A percentile compares a stretch with the other conserved stretches of the same genome.
phyloP scores from a whole-genome alignment of 2,329 filamentous ascomycete genomes.

The Dactylella cylindrospora region DNA sequence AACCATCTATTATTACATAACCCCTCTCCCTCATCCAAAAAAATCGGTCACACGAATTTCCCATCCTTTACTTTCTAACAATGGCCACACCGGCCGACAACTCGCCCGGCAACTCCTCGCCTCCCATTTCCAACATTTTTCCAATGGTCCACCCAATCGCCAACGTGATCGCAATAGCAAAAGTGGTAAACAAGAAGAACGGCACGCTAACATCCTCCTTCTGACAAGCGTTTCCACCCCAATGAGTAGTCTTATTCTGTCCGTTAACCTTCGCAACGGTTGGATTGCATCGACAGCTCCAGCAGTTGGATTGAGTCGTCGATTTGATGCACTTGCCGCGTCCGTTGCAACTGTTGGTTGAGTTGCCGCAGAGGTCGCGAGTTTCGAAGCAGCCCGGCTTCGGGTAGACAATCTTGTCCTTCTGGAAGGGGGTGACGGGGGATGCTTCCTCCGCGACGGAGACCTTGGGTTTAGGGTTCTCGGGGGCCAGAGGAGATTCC shows the following conservation, averaged over 20 bases:
- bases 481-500: slow-evolving; percentile 20
- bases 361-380: slow-evolving; percentile 66
- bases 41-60: not conserved
- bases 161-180: slow-evolving; percentile 68
- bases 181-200: slow-evolving; percentile 82
- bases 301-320: slow-evolving; percentile 64
- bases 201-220: slow-evolving; percentile 87
- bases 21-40: not conserved
- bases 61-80: slow-evolving; percentile 56
- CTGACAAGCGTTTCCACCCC: slow-evolving; percentile 83
- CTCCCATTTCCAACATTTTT: slow-evolving; percentile 73
- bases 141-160: slow-evolving; percentile 68
- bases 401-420: slow-evolving; percentile 51
- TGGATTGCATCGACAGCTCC: slow-evolving; percentile 71
- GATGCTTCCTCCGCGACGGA: slow-evolving; percentile 50
- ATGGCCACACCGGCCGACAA: slow-evolving; percentile 91
- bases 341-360: slow-evolving; percentile 76
- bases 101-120: slow-evolving; percentile 84
- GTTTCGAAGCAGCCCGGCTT: slow-evolving; percentile 75
- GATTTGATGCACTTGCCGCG: slow-evolving; percentile 76
- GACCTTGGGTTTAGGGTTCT: slow-evolving; percentile 7
- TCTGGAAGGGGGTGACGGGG: slow-evolving; percentile 51
- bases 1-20: slow-evolving; percentile 36
- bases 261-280: slow-evolving; percentile 58
- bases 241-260: slow-evolving; percentile 66